Conservation (phyloP, 495 filamentous ascomycete species). For the Acidomyces sp. region DNA sequence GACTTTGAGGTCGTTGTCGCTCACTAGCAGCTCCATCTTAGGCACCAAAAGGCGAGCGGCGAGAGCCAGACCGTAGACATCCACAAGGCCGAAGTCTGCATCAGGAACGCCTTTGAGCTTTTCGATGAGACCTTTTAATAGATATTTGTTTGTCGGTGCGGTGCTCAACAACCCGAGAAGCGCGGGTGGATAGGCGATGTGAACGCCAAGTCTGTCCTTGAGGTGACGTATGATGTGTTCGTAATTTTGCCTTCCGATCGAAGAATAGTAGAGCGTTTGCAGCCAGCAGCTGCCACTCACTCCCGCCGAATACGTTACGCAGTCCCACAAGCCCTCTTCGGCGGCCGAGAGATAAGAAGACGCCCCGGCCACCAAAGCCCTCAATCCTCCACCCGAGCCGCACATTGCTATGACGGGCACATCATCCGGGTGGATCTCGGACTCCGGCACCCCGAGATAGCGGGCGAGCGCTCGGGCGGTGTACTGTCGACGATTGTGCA, state of each 20-base stretch:
- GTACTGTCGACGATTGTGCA: conserved; percentile 47
- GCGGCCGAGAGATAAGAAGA: conserved; percentile 69
- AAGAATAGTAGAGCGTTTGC: conserved; percentile 80
- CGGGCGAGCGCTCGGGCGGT: conserved; percentile 59
- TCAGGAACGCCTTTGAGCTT: conserved; percentile 71
- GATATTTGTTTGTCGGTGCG: conserved; percentile 82
- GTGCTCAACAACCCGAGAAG: conserved; percentile 63
- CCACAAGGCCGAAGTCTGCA: conserved; percentile 79
- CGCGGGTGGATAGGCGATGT: conserved; percentile 82
- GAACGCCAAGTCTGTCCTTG: conserved; percentile 67
- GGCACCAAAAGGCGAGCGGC: conserved; percentile 76
- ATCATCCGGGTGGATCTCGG: conserved; percentile 81
- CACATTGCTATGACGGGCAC: conserved; percentile 86
- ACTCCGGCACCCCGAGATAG: conserved; percentile 63
- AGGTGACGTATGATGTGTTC: conserved; percentile 64
- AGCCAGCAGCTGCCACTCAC: conserved; percentile 95
- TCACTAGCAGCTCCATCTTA: conserved; percentile 62
- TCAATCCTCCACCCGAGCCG: conserved; percentile 79
- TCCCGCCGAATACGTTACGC: conserved; percentile 84
- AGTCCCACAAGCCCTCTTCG: conserved; percentile 82
- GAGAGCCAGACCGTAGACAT: conserved; percentile 77
- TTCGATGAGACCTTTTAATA: conserved; percentile 78
- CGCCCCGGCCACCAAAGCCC: conserved; percentile 78
- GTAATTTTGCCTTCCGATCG: conserved; percentile 51
- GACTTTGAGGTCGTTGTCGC: conserved; percentile 69